These are phyloP conservation scores for Ustilago sp. DNA, from an alignment of 1,284 basidiomycete species.

Conservation along the genomic window DNA sequence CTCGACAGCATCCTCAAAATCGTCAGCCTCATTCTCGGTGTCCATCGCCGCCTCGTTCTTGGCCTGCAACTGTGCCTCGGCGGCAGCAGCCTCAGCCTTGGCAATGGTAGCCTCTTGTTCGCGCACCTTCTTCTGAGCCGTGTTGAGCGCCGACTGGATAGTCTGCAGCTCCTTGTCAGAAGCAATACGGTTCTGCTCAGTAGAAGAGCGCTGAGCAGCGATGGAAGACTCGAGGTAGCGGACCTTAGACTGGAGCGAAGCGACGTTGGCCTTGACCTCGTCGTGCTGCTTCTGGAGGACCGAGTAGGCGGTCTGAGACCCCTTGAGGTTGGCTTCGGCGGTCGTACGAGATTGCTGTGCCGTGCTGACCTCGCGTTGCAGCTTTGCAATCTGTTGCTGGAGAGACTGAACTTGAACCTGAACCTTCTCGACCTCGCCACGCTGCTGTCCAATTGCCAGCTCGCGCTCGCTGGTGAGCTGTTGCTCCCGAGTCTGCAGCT, in stretches of 20 bases:
- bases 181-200: slow-evolving; percentile 45
- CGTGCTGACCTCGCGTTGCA: slow-evolving; percentile 9
- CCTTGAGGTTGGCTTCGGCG: slow-evolving; percentile 32
- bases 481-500: slow-evolving; percentile 23
- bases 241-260: slow-evolving; percentile 46
- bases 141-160: slow-evolving; percentile 49
- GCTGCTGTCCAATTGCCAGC: slow-evolving; percentile 18
- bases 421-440: slow-evolving; percentile 15
- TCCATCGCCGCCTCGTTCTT: slow-evolving; percentile 40
- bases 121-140: slow-evolving; percentile 47
- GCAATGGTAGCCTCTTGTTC: slow-evolving; percentile 43
- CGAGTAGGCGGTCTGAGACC: slow-evolving; percentile 26
- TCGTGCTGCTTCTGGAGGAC: slow-evolving; percentile 45
- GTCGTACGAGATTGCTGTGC: slow-evolving; percentile 18
- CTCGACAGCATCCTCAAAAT: slow-evolving; percentile 47
- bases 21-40: slow-evolving; percentile 48
- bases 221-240: slow-evolving; percentile 51
- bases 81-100: slow-evolving; percentile 41
- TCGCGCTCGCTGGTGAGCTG: slow-evolving; percentile 28
- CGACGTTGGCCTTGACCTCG: slow-evolving; percentile 42
- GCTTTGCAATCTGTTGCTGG: slow-evolving; percentile 16
- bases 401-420: slow-evolving; percentile 8
- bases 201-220: slow-evolving; percentile 46
- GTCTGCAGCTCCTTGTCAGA: slow-evolving; percentile 56
- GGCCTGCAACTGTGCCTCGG: slow-evolving; percentile 37